These are phyloP conservation scores for Nicotiana benthamiana DNA, from an alignment of 257 asterid genomes.

Conservation along the genomic window DNA sequence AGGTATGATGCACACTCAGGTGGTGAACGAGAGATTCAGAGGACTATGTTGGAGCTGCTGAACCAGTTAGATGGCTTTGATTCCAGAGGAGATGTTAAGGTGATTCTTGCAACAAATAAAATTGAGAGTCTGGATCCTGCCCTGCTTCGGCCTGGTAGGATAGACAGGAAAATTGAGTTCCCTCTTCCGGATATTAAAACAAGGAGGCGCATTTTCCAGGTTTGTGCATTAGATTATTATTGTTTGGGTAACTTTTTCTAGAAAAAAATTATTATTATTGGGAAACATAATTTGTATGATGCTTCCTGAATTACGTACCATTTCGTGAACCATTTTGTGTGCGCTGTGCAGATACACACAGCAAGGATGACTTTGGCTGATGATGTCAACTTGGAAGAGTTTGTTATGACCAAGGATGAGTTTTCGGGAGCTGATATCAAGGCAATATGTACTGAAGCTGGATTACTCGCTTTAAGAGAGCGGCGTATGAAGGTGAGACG, in stretches of 20 bases:
- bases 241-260: no score
- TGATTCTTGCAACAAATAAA: slow-evolving; percentile 86
- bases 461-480: slow-evolving; percentile 86
- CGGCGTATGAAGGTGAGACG: slow-evolving; percentile 82
- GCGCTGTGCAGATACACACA: slow-evolving; percentile 71
- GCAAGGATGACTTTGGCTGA: slow-evolving; percentile 86
- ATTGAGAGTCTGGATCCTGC: slow-evolving; percentile 94
- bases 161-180: slow-evolving; percentile 81
- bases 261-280: no score
- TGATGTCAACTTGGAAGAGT: slow-evolving; percentile 91
- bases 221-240: slow-evolving; percentile 11
- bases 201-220: slow-evolving; percentile 84
- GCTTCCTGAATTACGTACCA: not conserved
- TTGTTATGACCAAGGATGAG: slow-evolving; percentile 93
- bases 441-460: slow-evolving; percentile 97
- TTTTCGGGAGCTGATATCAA: slow-evolving; percentile 96
- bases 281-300: not conserved
- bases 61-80: slow-evolving; percentile 93
- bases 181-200: slow-evolving; percentile 94
- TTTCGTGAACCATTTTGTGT: not conserved
- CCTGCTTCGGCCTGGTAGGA: slow-evolving; percentile 86
- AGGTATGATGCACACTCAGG: slow-evolving; percentile 98
- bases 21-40: slow-evolving; percentile 96
- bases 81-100: slow-evolving; percentile 93
- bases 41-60: slow-evolving; percentile 89